Evolutionary conservation across 1,139 yeast species (phyloP).

Genomic region (Yamadazyma triangularis): DNA sequence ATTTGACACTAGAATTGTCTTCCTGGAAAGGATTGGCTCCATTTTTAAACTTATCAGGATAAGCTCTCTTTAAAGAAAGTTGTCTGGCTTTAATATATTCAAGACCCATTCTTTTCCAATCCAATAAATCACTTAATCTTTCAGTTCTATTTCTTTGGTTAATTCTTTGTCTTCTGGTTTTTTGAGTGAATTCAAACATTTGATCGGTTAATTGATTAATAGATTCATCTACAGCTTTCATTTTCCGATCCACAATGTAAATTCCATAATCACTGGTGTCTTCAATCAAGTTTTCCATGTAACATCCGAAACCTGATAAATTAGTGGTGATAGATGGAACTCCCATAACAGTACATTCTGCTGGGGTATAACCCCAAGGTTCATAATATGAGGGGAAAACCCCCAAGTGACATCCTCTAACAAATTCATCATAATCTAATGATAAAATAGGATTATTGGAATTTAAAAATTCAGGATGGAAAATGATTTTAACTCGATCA

Average conservation of each 20-base stretch:
- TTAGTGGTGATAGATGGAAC: constrained; percentile 98
- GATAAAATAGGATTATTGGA: constrained; percentile 93
- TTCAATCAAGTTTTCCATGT: constrained; percentile 97
- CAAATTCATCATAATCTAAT: constrained; percentile 94
- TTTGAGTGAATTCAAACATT: constrained; percentile 84
- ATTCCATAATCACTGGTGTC: constrained; percentile 95
- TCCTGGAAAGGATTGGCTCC: constrained; percentile 58
- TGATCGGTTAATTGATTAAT: constrained; percentile 85
- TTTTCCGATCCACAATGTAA: constrained; percentile 92
- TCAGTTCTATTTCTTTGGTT: constrained; percentile 98
- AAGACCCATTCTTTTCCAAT: constrained; percentile 97
- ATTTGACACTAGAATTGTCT: constrained; percentile 52
- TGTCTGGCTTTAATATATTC: constrained; percentile 95
- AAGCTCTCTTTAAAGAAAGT: constrained; percentile 86
- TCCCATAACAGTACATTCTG: constrained; percentile 99
- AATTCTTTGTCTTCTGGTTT: constrained; percentile 94
- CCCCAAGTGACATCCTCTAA: constrained; percentile 96
- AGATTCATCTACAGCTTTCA: constrained; percentile 90
- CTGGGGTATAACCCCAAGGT: constrained; percentile 99
- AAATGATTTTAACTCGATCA: constrained; percentile 90
- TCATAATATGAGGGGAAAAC: constrained; percentile 98
- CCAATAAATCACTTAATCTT: constrained; percentile 84
- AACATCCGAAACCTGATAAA: constrained; percentile 95
- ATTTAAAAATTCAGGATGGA: constrained; percentile 96
- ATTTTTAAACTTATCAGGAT: constrained; percentile 76